Conservation (phyloP, 768 basidiomycete genomes). For the Phaeotremella skinneri region DNA sequence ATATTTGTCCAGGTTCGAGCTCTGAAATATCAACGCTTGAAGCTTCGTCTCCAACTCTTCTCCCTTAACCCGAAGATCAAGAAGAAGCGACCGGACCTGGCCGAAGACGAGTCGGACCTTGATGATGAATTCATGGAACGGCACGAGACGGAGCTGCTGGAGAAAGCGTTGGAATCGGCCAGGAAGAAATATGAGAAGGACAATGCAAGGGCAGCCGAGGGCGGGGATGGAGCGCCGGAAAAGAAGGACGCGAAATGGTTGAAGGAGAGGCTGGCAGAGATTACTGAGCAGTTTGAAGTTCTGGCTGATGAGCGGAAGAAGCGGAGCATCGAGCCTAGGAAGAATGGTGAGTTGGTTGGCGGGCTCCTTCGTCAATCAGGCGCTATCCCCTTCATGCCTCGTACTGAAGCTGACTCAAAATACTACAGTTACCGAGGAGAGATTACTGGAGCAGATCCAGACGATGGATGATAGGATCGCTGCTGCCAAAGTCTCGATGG, state of each 20-base stretch:
- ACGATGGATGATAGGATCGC: slow-evolving; percentile 85
- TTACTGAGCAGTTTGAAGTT: slow-evolving; percentile 73
- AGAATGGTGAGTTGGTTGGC: slow-evolving; percentile 34
- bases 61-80: slow-evolving; percentile 71
- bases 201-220: slow-evolving; percentile 63
- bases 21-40: slow-evolving; percentile 96
- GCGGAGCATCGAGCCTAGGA: slow-evolving; percentile 54
- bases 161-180: slow-evolving; percentile 80
- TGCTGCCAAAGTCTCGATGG: slow-evolving; percentile 80
- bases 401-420: slow-evolving; percentile 10
- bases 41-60: slow-evolving; percentile 84
- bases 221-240: slow-evolving; percentile 59
- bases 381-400: too few species aligned
- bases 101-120: slow-evolving; percentile 83
- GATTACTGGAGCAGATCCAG: slow-evolving; percentile 72
- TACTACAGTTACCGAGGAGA: slow-evolving; percentile 60
- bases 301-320: slow-evolving; percentile 80
- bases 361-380: too few species aligned
- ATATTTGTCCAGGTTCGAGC: slow-evolving; percentile 65
- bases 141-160: slow-evolving; percentile 73
- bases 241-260: slow-evolving; percentile 61
- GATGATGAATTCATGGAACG: slow-evolving; percentile 85
- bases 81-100: slow-evolving; percentile 70
- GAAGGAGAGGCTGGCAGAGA: slow-evolving; percentile 64
- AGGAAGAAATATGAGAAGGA: slow-evolving; percentile 95